Evolutionary conservation across 768 basidiomycete genomes (phyloP).

Genomic region (Tricholoma sp.): DNA sequence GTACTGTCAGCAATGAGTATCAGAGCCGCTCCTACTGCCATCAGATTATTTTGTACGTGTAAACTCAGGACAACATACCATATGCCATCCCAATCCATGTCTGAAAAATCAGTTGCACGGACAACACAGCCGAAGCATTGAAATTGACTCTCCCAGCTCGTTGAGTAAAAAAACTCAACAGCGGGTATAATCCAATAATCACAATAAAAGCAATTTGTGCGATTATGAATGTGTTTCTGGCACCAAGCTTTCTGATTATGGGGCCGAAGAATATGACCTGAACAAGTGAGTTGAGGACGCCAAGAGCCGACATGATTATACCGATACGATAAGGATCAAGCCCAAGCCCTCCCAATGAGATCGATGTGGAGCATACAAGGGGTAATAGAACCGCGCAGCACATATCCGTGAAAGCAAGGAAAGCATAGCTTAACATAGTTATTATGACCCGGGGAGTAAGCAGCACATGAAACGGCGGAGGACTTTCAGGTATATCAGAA

Average conservation of each 20-base stretch:
- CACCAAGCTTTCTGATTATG: slow-evolving; percentile 48
- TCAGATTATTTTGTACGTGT: neutral
- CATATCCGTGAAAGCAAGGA: slow-evolving; percentile 36
- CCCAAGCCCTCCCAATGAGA: slow-evolving; percentile 60
- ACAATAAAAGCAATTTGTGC: slow-evolving; percentile 24
- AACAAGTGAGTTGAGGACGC: slow-evolving; percentile 47
- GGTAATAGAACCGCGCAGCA: slow-evolving; percentile 31
- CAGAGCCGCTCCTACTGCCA: slow-evolving; percentile 39
- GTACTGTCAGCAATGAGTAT: slow-evolving; percentile 38
- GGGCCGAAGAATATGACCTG: slow-evolving; percentile 50
- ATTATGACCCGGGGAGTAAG: slow-evolving; percentile 26
- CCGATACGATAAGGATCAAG: slow-evolving; percentile 61
- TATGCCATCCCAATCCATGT: slow-evolving; percentile 27
- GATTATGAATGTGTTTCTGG: slow-evolving; percentile 41
- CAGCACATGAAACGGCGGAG: slow-evolving; percentile 17
- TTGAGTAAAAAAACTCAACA: slow-evolving; percentile 28
- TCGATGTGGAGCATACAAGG: slow-evolving; percentile 52
- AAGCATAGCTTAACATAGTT: slow-evolving; percentile 26
- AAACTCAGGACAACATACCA: slow-evolving; percentile 22
- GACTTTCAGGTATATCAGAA: slow-evolving; percentile 2
- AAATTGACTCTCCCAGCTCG: slow-evolving; percentile 28
- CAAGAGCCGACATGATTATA: slow-evolving; percentile 45
- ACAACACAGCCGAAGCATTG: slow-evolving; percentile 24
- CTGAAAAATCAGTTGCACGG: slow-evolving; percentile 27
- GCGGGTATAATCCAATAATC: slow-evolving; percentile 27